Evolutionary conservation across 2,329 filamentous ascomycete species (phyloP).

Genomic region (Leptographium lundbergii): DNA sequence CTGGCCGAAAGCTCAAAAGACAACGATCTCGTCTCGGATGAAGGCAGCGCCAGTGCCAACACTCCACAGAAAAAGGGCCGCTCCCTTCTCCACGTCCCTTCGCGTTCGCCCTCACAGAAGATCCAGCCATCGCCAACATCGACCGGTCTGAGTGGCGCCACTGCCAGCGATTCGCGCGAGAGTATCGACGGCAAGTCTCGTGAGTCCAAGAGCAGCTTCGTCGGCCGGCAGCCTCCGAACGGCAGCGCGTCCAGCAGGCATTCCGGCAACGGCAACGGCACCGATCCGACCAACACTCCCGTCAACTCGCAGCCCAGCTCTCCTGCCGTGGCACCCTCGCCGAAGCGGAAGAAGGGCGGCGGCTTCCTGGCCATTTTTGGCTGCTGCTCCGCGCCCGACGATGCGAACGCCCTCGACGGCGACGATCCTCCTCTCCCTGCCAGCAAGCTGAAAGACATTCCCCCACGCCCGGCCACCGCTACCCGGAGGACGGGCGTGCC

Average conservation of each 20-base stretch:
- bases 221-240: conserved; percentile 46
- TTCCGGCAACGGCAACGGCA: conserved; percentile 36
- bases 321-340: conserved; percentile 30
- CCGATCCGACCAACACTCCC: conserved; percentile 36
- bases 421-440: conserved; percentile 38
- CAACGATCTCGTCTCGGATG: conserved; percentile 28
- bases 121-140: conserved; percentile 46
- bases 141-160: conserved; percentile 47
- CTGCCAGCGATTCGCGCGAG: conserved; percentile 45
- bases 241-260: conserved; percentile 56
- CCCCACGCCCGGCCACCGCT: conserved; percentile 39
- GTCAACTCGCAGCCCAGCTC: conserved; percentile 39
- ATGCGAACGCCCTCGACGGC: conserved; percentile 38
- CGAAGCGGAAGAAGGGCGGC: conserved; percentile 39
- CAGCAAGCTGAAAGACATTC: conserved; percentile 46
- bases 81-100: conserved; percentile 44
- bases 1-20: conserved; percentile 29
- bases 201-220: conserved; percentile 51
- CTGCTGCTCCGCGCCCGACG: conserved; percentile 54
- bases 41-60: conserved; percentile 16
- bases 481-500: conserved; percentile 40
- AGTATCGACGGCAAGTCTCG: conserved; percentile 53
- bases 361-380: conserved; percentile 45
- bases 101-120: conserved; percentile 49
- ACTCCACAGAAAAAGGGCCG: conserved; percentile 33